Evolutionary conservation across 345 rosid genomes (phyloP).

Genomic region (Reutealis trisperma): DNA sequence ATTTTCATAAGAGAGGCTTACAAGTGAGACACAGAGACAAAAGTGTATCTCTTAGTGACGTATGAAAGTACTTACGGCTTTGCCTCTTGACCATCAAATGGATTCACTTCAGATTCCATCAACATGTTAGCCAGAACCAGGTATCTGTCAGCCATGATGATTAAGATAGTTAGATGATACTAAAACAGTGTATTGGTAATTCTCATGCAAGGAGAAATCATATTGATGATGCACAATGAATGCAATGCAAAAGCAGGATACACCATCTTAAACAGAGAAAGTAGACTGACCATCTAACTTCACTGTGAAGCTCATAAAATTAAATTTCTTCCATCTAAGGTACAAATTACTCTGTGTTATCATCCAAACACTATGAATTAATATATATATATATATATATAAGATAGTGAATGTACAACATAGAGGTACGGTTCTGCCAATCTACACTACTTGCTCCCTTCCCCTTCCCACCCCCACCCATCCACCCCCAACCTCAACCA

Average conservation of each 20-base stretch:
- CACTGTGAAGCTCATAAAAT: background rate
- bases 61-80: constrained; percentile 72
- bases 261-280: background rate
- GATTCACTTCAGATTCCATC: constrained; percentile 99
- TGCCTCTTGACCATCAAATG: constrained; percentile 99
- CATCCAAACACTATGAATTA: background rate
- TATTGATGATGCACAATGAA: background rate
- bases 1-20: constrained; percentile 6
- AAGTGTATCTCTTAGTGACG: background rate
- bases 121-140: constrained; percentile 98
- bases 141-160: constrained; percentile 52
- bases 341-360: background rate
- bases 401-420: background rate
- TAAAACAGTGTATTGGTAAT: background rate
- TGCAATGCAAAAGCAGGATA: constrained; percentile 2
- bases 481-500: no score
- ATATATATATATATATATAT: background rate
- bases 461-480: no score
- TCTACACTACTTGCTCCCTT: background rate
- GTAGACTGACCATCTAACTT: background rate
- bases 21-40: constrained; percentile 5
- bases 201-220: background rate
- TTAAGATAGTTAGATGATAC: background rate
- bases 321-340: background rate
- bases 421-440: background rate